These are phyloP conservation scores for Salvia sclarea DNA, from an alignment of 305 asterid genomes.

Conservation along the genomic window DNA sequence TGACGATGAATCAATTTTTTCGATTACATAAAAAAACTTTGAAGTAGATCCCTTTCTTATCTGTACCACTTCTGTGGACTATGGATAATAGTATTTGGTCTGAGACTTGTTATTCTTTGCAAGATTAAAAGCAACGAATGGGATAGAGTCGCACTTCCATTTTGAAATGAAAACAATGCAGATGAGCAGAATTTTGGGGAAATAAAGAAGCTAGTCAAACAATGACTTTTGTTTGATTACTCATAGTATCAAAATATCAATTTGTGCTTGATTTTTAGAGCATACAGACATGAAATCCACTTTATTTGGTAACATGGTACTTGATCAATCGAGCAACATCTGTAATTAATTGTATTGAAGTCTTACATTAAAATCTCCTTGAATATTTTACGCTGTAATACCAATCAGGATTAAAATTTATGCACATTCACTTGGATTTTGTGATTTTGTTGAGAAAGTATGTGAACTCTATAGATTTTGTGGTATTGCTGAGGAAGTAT, in stretches of 20 bases:
- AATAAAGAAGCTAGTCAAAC: background rate
- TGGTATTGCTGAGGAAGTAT: slow-evolving; percentile 10
- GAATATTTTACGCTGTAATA: background rate
- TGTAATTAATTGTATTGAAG: background rate
- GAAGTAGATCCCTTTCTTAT: background rate
- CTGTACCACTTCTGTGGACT: background rate
- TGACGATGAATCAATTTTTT: background rate
- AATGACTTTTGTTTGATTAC: background rate
- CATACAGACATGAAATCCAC: background rate
- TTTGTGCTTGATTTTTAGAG: background rate
- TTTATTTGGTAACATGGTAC: background rate
- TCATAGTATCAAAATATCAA: background rate
- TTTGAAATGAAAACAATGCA: background rate
- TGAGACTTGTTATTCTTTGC: slow-evolving; percentile 3
- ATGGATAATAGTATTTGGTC: slow-evolving; percentile 3
- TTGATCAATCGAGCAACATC: background rate
- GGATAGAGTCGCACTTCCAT: background rate
- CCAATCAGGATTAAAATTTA: background rate
- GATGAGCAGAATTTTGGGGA: background rate
- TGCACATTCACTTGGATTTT: slow-evolving; percentile 6
- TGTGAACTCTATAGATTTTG: background rate
- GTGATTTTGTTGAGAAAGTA: slow-evolving; percentile 3
- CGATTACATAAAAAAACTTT: background rate
- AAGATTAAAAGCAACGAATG: background rate
- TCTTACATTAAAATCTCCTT: background rate